A percentile compares a stretch with the other conserved stretches of the same genome.
phyloP scores from a whole-genome alignment of 768 basidiomycete species.

The Mycena maculata region DNA sequence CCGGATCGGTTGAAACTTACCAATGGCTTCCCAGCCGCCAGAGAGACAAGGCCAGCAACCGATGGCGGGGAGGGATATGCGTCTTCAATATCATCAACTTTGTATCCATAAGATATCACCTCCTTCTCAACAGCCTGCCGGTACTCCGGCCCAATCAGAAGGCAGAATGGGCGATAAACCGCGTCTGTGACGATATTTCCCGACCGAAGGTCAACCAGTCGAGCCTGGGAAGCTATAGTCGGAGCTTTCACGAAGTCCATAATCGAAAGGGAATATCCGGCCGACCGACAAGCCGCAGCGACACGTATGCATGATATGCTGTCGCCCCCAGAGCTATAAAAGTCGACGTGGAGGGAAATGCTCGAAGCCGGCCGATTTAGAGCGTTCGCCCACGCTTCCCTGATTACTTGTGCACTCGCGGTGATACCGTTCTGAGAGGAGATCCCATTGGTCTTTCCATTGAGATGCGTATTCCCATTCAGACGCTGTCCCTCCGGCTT shows the following conservation, averaged over 20 bases:
- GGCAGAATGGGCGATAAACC: conserved; percentile 5
- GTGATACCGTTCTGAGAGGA: background rate
- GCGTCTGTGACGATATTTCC: background rate
- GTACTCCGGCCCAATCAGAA: background rate
- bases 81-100: background rate
- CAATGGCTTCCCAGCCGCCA: conserved; percentile 15
- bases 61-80: conserved; percentile 11
- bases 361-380: background rate
- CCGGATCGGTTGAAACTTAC: background rate
- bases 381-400: conserved; percentile 2
- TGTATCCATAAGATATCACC: conserved; percentile 8
- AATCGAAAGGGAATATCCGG: background rate
- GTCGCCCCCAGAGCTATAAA: conserved; percentile 8
- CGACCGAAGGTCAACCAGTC: background rate
- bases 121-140: conserved; percentile 1
- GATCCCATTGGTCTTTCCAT: no score
- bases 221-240: background rate
- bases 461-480: background rate
- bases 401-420: background rate
- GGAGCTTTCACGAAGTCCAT: background rate
- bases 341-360: conserved; percentile 5
- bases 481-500: background rate
- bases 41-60: conserved; percentile 6
- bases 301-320: conserved; percentile 11
- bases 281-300: conserved; percentile 4